Conservation (phyloP, 176 grass and related monocot genomes). For the Pontederia crassipes region DNA sequence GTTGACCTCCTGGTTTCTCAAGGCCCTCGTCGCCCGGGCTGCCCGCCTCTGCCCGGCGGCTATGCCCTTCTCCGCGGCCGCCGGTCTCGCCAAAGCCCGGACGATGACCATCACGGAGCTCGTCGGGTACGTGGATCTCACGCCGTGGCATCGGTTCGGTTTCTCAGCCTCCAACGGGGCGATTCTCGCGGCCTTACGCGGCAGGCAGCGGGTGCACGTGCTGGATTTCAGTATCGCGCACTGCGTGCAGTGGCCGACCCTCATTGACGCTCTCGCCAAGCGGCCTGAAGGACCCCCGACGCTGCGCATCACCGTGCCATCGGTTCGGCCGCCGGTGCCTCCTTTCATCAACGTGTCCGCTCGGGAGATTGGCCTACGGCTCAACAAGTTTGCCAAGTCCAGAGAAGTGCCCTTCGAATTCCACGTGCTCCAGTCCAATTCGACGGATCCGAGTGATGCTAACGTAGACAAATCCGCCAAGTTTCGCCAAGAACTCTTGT, state of each 20-base stretch:
- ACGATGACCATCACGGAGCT: slow-evolving; percentile 19
- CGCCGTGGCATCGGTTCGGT: slow-evolving; percentile 23
- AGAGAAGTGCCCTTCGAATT: slow-evolving; percentile 15
- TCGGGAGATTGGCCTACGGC: slow-evolving; percentile 12
- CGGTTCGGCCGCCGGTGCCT: slow-evolving; percentile 10
- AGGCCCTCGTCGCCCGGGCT: slow-evolving; percentile 11
- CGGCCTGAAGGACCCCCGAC: slow-evolving; percentile 8
- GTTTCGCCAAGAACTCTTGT: slow-evolving; percentile 11
- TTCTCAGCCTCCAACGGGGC: slow-evolving; percentile 18
- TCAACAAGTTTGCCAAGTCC: slow-evolving; percentile 21
- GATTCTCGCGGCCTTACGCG: slow-evolving; percentile 14
- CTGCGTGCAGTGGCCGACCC: slow-evolving; percentile 26
- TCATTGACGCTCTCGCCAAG: slow-evolving; percentile 19
- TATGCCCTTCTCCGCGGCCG: background rate
- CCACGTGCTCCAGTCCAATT: slow-evolving; percentile 9
- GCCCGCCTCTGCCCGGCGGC: slow-evolving; percentile 12
- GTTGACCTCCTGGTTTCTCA: slow-evolving; percentile 18
- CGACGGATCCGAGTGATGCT: too few relatives aligned
- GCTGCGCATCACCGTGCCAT: slow-evolving; percentile 17
- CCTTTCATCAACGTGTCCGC: slow-evolving; percentile 6
- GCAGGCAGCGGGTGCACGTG: slow-evolving; percentile 8
- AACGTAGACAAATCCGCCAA: background rate
- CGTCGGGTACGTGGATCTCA: slow-evolving; percentile 21
- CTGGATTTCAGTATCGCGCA: slow-evolving; percentile 16
- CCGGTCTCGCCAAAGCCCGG: background rate